Percentiles rank a stretch among this genome's conserved stretches.
phyloP scores from a whole-genome alignment of 192 early-diverging fungal species.

The Coemansia sp. region DNA sequence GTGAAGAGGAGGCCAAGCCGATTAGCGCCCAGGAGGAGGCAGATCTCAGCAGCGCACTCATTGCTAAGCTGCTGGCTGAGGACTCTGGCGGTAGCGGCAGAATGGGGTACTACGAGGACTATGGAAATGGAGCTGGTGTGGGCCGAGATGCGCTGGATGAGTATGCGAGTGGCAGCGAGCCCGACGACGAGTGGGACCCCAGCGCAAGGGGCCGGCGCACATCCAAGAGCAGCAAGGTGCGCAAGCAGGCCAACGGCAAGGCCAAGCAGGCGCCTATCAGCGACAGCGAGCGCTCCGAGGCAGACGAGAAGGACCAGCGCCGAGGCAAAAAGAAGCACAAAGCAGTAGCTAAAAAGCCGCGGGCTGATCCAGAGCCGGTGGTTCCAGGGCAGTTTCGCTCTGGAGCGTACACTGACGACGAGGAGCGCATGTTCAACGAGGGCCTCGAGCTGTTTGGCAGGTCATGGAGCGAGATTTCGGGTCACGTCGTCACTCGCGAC shows the following conservation, averaged over 20 bases:
- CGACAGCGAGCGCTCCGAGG: conserved; percentile 15
- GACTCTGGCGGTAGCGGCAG: conserved; percentile 56
- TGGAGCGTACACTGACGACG: conserved; percentile 75
- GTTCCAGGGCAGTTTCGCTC: conserved; percentile 53
- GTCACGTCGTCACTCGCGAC: conserved; percentile 75
- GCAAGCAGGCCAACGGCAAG: conserved; percentile 8
- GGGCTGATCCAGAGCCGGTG: conserved; percentile 34
- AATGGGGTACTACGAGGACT: conserved; percentile 56
- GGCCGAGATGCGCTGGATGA: conserved; percentile 49
- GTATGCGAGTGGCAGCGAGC: conserved; percentile 41
- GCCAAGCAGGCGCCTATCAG: conserved; percentile 3
- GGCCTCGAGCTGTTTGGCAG: conserved; percentile 80
- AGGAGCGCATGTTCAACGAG: conserved; percentile 70
- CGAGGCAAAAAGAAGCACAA: conserved; percentile 14
- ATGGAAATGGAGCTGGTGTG: conserved; percentile 26
- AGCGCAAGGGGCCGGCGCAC: conserved; percentile 35
- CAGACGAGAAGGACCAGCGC: neutral
- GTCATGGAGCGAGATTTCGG: conserved; percentile 74
- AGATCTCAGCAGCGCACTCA: conserved; percentile 74
- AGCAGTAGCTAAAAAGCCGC: conserved; percentile 14
- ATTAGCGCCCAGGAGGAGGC: conserved; percentile 73
- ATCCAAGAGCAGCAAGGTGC: conserved; percentile 24
- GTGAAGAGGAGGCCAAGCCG: conserved; percentile 2
- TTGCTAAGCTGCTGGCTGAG: conserved; percentile 73
- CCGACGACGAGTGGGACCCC: conserved; percentile 47